Conservation (phyloP, 2,329 filamentous ascomycete species). For the Biscogniauxia mediterranea region DNA sequence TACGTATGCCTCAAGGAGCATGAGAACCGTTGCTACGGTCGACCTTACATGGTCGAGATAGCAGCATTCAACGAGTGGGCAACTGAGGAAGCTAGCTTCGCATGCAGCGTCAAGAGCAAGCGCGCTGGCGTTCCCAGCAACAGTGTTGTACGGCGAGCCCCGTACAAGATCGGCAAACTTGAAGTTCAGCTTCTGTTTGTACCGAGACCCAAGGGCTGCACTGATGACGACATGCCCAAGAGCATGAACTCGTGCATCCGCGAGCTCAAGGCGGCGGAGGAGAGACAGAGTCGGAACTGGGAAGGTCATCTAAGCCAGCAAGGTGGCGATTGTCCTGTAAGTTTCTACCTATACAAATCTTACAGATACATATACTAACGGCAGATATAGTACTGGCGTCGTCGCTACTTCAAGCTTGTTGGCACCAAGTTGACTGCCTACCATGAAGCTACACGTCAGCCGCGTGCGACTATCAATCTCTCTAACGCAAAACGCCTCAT, state of each 20-base stretch:
- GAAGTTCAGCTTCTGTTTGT: conserved; percentile 94
- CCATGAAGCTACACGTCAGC: conserved; percentile 92
- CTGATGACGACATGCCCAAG: conserved; percentile 97
- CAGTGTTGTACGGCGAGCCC: conserved; percentile 74
- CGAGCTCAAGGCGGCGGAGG: conserved; percentile 88
- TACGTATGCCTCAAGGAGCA: conserved; percentile 95
- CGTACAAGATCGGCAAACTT: conserved; percentile 95
- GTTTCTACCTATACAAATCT: conserved; percentile 37
- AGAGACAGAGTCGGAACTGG: conserved; percentile 71
- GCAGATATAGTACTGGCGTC: conserved; percentile 84
- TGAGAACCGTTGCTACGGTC: conserved; percentile 82
- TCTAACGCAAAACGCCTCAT: conserved; percentile 90
- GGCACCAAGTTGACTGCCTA: conserved; percentile 92
- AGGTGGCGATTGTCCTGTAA: conserved; percentile 94
- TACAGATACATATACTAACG: conserved; percentile 1
- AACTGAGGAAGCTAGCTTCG: conserved; percentile 73
- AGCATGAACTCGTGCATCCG: conserved; percentile 97
- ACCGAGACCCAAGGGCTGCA: conserved; percentile 80
- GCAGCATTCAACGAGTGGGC: conserved; percentile 99
- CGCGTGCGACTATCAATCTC: conserved; percentile 94
- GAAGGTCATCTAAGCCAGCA: conserved; percentile 94
- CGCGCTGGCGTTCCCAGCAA: conserved; percentile 56
- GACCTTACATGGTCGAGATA: conserved; percentile 83
- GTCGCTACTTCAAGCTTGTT: conserved; percentile 92
- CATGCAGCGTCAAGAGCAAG: conserved; percentile 94